Base-by-base conservation (phyloP, 306 rosid species). In the Ceratonia siliqua region DNA sequence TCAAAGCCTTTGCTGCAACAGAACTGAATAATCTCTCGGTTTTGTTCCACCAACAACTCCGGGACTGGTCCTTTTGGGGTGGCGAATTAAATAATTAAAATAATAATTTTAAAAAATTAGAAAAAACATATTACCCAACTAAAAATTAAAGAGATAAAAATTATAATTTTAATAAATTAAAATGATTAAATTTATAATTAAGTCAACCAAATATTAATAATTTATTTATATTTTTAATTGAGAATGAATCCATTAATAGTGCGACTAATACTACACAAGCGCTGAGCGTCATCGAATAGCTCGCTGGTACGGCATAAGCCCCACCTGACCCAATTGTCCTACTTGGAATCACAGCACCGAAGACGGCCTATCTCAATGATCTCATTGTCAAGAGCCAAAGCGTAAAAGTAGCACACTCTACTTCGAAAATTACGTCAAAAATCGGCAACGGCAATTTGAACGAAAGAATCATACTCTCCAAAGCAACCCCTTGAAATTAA, bases 21-120 rank as follows among this genome's bases (percentile, higher is more conserved):
- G 8, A 61, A 33, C 18, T 82, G 88, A 57, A 88, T 79, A 30
- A 94, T 91, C 10, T 85, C 89, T 0, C 84, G 75, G 84, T 94
- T 94, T 48, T 94, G 93, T 5, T 83, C 84, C 20, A 94, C 96
- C 62, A 88, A 22, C 2, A 35, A 57, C 3, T 88, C 88, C 0
- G 82, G 80, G 0, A 75, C 79, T 5, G 96, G 85, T 0, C 83
- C 87, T 70, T 77, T 85, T 0, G 90, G 5, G 85, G 79, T 7
- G 96, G 85, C 6, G 86, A 87, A 63, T 74, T 83, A 71, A 87
- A 90, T n/a, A n/a, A n/a, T n/a, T n/a, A n/a, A n/a, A n/a, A n/a
- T n/a, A n/a, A n/a, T n/a, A n/a, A n/a, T n/a, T n/a, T n/a, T n/a
- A n/a, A n/a, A n/a, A n/a, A n/a, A n/a, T n/a, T n/a, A n/a, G n/a